Base-by-base conservation (phyloP, 2,329 filamentous ascomycete species). In the Herpotrichia juniperi region DNA sequence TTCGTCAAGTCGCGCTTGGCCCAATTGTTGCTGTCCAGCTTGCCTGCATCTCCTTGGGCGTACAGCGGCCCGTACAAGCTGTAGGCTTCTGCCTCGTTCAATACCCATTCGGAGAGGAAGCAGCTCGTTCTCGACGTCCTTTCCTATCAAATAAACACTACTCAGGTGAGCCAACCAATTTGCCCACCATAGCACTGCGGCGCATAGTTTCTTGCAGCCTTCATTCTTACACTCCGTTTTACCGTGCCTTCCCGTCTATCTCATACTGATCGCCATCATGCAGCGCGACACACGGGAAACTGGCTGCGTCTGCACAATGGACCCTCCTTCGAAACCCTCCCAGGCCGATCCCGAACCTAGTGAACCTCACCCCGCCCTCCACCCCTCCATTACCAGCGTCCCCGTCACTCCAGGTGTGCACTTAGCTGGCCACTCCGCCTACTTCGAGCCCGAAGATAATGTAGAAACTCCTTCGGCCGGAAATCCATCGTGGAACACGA, bases 391-490 rank as follows among this genome's bases (percentile, higher is more conserved):
- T 50, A 77, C 70, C 42, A 62, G 61, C 11, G 68, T 77, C 14
- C 76, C 76, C 11, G 76, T 79, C 45, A 78, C 76, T 10, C 76
- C 76, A 17, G 76, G 72, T 42, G 66, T 76, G 5, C 69, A 73
- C 48, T 43, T 69, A 42, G 58, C 59, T 25, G 74, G 73, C 28
- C 53, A 66, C 16, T 72, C 72, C 16, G 73, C 73, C 45, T 77
- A 77, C 61, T 63, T 73, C 43, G 61, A 73, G 37, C 63, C 64
- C 24, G 48, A 54, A 25, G 55, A 59, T 25, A 55, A 48, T 14
- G 35, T 50, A 16, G 43, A 60, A 37, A 64, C 42, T 30, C 67
- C 68, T 25, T 69, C 68, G 48, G 63, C 74, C 39, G 63, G 67
- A 21, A 69, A 70, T 17, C 73, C 73, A 4, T 58, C 61, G 19